Evolutionary conservation across 2,329 filamentous ascomycete genomes (phyloP).

Genomic region (Cytospora piceae): DNA sequence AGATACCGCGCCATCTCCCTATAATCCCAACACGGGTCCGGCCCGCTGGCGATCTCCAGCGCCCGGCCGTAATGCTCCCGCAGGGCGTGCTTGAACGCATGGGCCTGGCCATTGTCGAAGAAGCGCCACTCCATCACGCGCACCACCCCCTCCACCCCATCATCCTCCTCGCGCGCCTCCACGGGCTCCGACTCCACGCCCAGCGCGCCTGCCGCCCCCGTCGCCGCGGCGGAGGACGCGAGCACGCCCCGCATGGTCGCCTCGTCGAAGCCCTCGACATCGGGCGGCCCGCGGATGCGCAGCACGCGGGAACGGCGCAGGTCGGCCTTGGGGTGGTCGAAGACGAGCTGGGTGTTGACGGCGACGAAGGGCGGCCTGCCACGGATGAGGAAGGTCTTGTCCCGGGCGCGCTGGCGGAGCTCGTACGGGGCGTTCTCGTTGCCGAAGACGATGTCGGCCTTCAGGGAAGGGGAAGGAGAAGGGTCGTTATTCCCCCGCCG

Average conservation of each 20-base stretch:
- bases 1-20: neutral
- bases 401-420: neutral
- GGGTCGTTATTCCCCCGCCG: no score
- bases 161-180: neutral
- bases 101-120: conserved; percentile 2
- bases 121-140: conserved; percentile 15
- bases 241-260: neutral
- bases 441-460: conserved; percentile 9
- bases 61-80: neutral
- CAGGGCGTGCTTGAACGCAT: neutral
- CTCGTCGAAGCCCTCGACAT: neutral
- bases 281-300: neutral
- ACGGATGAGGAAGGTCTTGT: neutral
- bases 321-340: neutral
- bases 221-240: neutral
- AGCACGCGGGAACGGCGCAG: conserved; percentile 3
- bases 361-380: neutral
- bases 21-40: conserved; percentile 18
- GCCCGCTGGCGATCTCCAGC: neutral
- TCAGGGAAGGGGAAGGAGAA: neutral
- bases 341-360: neutral
- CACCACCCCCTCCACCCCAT: neutral
- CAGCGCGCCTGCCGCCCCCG: neutral
- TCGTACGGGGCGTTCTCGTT: neutral
- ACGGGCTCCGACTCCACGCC: conserved; percentile 4